Evolutionary conservation across 805 yeast species (phyloP), one percentile per base, ranked within the genome.

Genomic region (Candida fluviatilis): DNA sequence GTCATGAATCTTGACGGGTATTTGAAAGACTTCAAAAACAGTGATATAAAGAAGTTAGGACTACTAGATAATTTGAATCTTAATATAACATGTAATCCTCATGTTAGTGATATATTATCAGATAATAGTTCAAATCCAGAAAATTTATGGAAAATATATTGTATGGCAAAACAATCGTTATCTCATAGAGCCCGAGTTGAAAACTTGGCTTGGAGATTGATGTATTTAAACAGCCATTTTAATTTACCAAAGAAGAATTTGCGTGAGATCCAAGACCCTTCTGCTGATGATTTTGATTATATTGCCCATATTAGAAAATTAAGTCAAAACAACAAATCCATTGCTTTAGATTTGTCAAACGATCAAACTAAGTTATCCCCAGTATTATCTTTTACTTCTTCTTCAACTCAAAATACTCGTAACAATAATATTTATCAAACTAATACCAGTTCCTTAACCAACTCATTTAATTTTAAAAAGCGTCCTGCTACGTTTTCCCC

Each of bases 121-220:
- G 29, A 26, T 26, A 13, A 26, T 7, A 5, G 29, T 6, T 26
- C 29, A 5, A 26, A 33, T 23, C 28, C 35, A 8, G 64, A 58
- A 34, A 54, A 46, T 41, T 55, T 87, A 16, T 89, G 95, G 95
- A 79, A 79, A 52, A 75, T 89, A 82, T 89, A 89, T 60, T 70
- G 82, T 36, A 76, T 75, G 46, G 95, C 95, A 12, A 78, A 77
- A 47, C 80, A 85, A 8, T 71, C 82, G 10, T 62, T 89, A 29
- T 95, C 95, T 1, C 80, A 85, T 56, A 74, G 76, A 39, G 73
- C 78, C 18, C 66, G 96, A 36, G 83, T 89, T 80, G 87, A 84
- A 52, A 89, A 89, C 55, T 60, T 88, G 38, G 80, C 95, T 7
- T 88, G 96, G 96, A 66, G 96, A 42, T 73, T 88, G 78, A 82